Base-by-base conservation (phyloP, 164 flowering plant genomes). In the Amborella trichopoda region DNA sequence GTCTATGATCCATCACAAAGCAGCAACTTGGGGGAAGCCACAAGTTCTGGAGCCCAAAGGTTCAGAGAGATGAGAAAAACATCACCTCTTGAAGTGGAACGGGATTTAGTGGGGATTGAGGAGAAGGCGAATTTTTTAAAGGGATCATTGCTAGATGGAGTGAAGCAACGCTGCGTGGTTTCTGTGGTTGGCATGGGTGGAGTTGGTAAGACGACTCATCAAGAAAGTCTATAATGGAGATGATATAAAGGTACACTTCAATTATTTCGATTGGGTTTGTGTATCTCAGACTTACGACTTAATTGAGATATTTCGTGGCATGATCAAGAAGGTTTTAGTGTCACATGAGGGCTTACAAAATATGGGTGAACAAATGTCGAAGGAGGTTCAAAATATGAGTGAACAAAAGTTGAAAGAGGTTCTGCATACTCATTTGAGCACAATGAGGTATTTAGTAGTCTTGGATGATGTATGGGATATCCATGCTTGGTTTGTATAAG, bases 151-250 rank as follows among this genome's bases (percentile, higher is more conserved):
- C 19, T 21, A 36, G 50, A 45, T 2, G n/a, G n/a, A n/a, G n/a
- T n/a, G n/a, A n/a, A n/a, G n/a, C n/a, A n/a, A n/a, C n/a, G n/a
- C n/a, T n/a, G n/a, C n/a, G n/a, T n/a, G n/a, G 45, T 45, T 19
- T 16, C 58, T 45, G 22, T 54, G 10, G 50, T 54, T 17, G 50
- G 50, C 11, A 45, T 45, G 44, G 58, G 50, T 3, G 50, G 50
- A 14, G 6, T 26, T 8, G 50, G 58, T 3, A 45, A 54, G 36
- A 45, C 58, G 25, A 54, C 58, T 45, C 26, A 44, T 50, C 17
- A 23, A 45, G 30, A 22, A 28, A 10, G 34, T 33, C 18, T 45
- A 32, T 33, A 20, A 38, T 8, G 58, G 37, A 23, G 13, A 6
- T 14, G 11, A 19, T 5, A 44, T 45, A n/a, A 17, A 12, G 42